Base-by-base conservation (phyloP, 441 rosid species). In the Adansonia rubrostipa region DNA sequence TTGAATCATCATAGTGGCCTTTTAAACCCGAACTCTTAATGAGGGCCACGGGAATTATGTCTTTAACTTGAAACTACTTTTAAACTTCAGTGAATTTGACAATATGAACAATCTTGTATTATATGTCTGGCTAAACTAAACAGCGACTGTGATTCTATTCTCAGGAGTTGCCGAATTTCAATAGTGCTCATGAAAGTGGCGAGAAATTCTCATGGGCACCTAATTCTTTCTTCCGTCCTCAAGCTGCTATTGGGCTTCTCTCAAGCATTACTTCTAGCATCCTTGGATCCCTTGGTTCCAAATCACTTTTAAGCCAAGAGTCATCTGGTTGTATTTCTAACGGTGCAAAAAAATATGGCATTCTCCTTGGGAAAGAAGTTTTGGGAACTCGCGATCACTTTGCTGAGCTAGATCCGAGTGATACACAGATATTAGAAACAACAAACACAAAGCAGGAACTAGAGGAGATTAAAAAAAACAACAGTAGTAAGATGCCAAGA, bases 171-270 rank as follows among this genome's bases (percentile, higher is more conserved):
- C 61, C 74, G 77, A 82, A 71, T 78, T 86, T 83, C 14, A 78
- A 65, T 81, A 48, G 79, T 78, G 78, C 50, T 73, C 83, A 69
- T 53, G 89, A 85, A 82, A 85, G 74, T 75, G 22, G 75, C 80
- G 80, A 79, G 79, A 82, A 76, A 64, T 69, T 62, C 77, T 72
- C 74, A 24, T 79, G 78, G 80, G 87, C 79, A 33, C 84, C 75
- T 71, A 82, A 80, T 76, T 87, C 92, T 79, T 86, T 82, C 77
- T 89, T 85, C 82, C 83, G 84, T 83, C 92, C 92, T 70, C 88
- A 77, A 82, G 88, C 87, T 79, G 89, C 97, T 64, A 48, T 92
- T 76, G 94, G 91, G 78, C 88, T 93, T 84, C 87, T 96, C 78
- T 82, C 83, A 9, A 87, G 87, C 79, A 84, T 89, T 81, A 89